Conservation (phyloP, 1,284 basidiomycete species). For the Wallemia ichthyophaga region DNA sequence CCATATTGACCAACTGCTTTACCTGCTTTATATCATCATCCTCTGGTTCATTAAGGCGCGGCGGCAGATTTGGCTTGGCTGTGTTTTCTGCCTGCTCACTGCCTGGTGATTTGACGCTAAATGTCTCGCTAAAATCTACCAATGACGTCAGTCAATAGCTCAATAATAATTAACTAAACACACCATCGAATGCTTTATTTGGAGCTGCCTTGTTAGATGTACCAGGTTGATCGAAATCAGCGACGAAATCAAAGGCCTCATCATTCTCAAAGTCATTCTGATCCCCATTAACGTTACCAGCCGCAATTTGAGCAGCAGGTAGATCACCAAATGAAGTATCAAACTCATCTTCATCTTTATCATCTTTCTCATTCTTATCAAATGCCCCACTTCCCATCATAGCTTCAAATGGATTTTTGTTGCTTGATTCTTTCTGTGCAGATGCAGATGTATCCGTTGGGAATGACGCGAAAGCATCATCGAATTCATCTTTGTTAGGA, state of each 20-base stretch:
- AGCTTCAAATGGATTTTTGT: not conserved
- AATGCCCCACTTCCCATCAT: not conserved
- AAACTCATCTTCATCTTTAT: not conserved
- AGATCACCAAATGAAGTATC: not conserved
- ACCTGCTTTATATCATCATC: conserved; percentile 46
- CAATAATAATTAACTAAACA: conserved; percentile 7
- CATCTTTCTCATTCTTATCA: not conserved
- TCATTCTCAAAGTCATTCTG: not conserved
- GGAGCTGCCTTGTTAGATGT: not conserved
- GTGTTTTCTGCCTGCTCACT: not conserved
- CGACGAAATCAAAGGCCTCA: not conserved
- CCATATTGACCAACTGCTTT: conserved; percentile 46
- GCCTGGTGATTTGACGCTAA: not conserved
- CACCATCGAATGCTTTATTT: conserved; percentile 5
- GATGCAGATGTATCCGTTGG: not conserved
- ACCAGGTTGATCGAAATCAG: not conserved
- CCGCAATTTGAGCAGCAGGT: not conserved
- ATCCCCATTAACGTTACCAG: not conserved
- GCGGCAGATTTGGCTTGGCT: not conserved
- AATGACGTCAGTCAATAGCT: not conserved
- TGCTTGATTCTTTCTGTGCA: not conserved
- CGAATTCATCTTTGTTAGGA: not conserved
- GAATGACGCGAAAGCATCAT: not conserved
- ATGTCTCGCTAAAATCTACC: not conserved
- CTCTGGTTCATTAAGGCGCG: not conserved